These are phyloP conservation scores for Linderina pennispora DNA, from an alignment of 192 early-diverging fungal species.

Conservation along the genomic window DNA sequence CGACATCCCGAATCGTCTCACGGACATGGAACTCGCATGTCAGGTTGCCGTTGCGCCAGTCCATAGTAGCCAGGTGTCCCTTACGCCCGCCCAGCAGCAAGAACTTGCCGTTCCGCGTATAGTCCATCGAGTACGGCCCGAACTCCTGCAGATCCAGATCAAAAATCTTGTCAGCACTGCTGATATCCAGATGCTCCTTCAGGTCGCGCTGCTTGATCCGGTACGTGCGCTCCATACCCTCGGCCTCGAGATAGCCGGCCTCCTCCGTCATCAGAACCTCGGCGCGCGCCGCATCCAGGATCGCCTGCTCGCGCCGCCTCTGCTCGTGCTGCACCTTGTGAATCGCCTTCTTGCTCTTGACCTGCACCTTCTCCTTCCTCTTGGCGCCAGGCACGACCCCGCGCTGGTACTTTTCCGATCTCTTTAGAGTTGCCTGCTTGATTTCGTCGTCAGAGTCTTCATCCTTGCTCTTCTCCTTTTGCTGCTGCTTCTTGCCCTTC, in stretches of 20 bases:
- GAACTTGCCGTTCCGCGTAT: conserved; percentile 79
- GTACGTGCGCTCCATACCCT: conserved; percentile 85
- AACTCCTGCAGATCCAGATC: conserved; percentile 70
- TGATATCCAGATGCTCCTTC: conserved; percentile 62
- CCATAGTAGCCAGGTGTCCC: conserved; percentile 87
- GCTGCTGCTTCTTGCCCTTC: neutral
- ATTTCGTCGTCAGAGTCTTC: conserved; percentile 5
- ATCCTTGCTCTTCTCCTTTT: neutral
- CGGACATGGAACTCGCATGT: conserved; percentile 78
- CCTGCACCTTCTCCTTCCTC: conserved; percentile 7
- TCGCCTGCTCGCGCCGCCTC: conserved; percentile 59
- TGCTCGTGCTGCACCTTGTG: conserved; percentile 55
- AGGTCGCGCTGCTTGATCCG: conserved; percentile 71
- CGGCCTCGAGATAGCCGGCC: conserved; percentile 79
- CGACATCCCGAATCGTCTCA: conserved; percentile 88
- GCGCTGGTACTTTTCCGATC: conserved; percentile 32
- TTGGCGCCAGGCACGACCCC: conserved; percentile 1
- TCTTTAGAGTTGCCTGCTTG: conserved; percentile 4
- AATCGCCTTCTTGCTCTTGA: conserved; percentile 67
- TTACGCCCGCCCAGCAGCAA: conserved; percentile 70
- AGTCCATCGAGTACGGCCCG: conserved; percentile 86
- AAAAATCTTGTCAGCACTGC: conserved; percentile 72
- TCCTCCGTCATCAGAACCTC: conserved; percentile 75
- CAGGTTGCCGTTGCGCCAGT: conserved; percentile 80
- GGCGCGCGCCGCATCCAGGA: conserved; percentile 62